phyloP scores from a whole-genome alignment of 805 yeast species.

The Kodamaea neixiangensis region DNA sequence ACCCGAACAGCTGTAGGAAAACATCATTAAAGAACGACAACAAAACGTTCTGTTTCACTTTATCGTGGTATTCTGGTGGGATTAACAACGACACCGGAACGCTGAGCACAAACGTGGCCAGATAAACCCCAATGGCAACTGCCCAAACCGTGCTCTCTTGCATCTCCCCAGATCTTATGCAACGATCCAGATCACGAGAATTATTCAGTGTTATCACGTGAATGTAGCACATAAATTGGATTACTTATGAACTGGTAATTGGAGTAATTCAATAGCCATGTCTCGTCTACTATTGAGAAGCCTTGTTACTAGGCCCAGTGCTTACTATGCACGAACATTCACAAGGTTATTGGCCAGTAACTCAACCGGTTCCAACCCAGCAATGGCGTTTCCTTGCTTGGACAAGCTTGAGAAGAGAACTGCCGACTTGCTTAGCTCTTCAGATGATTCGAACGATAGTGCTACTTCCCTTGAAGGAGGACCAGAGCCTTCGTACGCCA shows the following conservation, averaged over 20 bases:
- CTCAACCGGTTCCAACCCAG: conserved; percentile 50
- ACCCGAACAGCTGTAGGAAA: conserved; percentile 30
- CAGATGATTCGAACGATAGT: conserved; percentile 12
- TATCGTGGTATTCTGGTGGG: conserved; percentile 14
- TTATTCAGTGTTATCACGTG: neutral
- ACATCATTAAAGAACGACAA: conserved; percentile 20
- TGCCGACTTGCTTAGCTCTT: conserved; percentile 30
- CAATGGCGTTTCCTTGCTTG: conserved; percentile 78
- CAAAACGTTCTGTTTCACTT: conserved; percentile 15
- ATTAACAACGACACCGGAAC: conserved; percentile 22
- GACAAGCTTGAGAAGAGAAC: conserved; percentile 69
- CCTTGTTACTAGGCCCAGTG: neutral
- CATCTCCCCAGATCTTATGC: neutral
- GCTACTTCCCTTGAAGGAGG: conserved; percentile 56
- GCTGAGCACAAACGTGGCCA: conserved; percentile 20
- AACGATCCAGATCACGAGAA: neutral
- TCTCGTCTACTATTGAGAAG: neutral
- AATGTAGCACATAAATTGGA: neutral
- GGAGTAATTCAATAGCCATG: neutral
- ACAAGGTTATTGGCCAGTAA: neutral
- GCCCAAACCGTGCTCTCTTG: too few species aligned
- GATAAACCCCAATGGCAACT: neutral
- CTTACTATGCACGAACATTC: neutral
- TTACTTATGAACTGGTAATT: neutral
- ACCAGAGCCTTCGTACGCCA: conserved; percentile 84